phyloP scores from a whole-genome alignment of 2,329 filamentous ascomycete genomes.

The Cylindrodendrum hubeiense region DNA sequence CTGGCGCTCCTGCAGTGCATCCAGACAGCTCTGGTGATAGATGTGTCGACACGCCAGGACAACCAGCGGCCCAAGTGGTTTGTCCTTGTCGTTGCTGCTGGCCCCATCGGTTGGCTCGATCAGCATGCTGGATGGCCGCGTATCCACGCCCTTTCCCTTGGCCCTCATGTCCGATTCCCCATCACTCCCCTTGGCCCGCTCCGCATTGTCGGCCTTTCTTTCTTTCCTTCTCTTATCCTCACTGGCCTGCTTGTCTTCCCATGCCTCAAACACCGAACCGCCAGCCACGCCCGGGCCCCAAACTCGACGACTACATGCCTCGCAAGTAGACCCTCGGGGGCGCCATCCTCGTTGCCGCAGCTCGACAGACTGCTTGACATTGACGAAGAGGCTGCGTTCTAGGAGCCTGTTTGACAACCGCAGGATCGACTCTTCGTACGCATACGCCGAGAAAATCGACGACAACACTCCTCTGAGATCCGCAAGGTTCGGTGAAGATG shows the following conservation, averaged over 20 bases:
- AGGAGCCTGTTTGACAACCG: slow-evolving; percentile 87
- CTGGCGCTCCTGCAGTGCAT: slow-evolving; percentile 70
- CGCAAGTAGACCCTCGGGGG: slow-evolving; percentile 87
- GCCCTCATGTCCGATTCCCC: slow-evolving; percentile 51
- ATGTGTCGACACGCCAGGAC: slow-evolving; percentile 79
- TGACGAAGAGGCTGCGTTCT: slow-evolving; percentile 88
- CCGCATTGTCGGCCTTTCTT: slow-evolving; percentile 52
- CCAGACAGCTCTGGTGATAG: slow-evolving; percentile 77
- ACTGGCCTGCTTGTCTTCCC: slow-evolving; percentile 73
- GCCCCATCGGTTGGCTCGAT: slow-evolving; percentile 46
- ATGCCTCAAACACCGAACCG: slow-evolving; percentile 81
- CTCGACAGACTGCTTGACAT: slow-evolving; percentile 79
- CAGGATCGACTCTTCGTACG: slow-evolving; percentile 93
- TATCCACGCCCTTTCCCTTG: slow-evolving; percentile 59
- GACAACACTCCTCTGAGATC: slow-evolving; percentile 87
- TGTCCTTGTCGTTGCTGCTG: slow-evolving; percentile 49
- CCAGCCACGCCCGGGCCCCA: slow-evolving; percentile 89
- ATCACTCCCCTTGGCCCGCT: slow-evolving; percentile 54
- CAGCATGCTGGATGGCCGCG: slow-evolving; percentile 56
- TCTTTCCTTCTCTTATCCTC: slow-evolving; percentile 61
- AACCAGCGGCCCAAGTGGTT: slow-evolving; percentile 73
- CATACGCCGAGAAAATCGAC: slow-evolving; percentile 94
- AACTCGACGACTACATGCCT: slow-evolving; percentile 82
- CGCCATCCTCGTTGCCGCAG: slow-evolving; percentile 90
- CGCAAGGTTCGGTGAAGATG: slow-evolving; percentile 85